A percentile compares a stretch with the other conserved stretches of the same genome.
Conservation (phyloP, 2,329 filamentous ascomycete genomes). For the Dothiorella sarmentorum region DNA sequence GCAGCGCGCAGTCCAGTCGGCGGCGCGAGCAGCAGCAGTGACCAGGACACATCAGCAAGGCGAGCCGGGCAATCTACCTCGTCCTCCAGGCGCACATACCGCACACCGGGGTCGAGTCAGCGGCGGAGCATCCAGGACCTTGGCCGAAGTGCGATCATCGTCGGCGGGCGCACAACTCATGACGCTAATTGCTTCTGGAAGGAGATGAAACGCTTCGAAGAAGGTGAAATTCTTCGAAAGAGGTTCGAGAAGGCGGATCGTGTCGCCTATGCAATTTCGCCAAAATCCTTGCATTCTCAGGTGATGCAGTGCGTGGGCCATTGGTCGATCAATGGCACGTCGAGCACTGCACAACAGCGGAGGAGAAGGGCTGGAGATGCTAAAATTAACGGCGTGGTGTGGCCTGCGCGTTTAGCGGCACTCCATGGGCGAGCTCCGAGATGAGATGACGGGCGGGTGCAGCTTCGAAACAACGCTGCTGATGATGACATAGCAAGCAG, state of each 20-base stretch:
- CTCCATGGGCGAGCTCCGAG: no score
- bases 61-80: slow-evolving; percentile 1
- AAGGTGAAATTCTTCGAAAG: slow-evolving; percentile 15
- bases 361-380: neutral
- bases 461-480: neutral
- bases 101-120: neutral
- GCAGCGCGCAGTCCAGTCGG: neutral
- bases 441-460: no score
- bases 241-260: slow-evolving; percentile 12
- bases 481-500: neutral
- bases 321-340: slow-evolving; percentile 11
- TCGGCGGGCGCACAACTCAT: neutral
- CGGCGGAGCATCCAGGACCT: neutral
- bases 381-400: neutral
- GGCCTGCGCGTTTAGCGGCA: neutral
- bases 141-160: neutral
- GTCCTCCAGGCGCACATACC: neutral
- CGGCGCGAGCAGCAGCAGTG: neutral
- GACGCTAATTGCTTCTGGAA: slow-evolving; percentile 14
- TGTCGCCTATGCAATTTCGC: slow-evolving; percentile 13
- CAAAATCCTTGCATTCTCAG: slow-evolving; percentile 9
- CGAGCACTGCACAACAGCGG: neutral
- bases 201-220: slow-evolving; percentile 16
- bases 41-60: neutral
- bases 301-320: slow-evolving; percentile 13